Percentiles rank a stretch among this genome's conserved stretches.
phyloP scores from a whole-genome alignment of 83 land plant species.

The Picea abies region DNA sequence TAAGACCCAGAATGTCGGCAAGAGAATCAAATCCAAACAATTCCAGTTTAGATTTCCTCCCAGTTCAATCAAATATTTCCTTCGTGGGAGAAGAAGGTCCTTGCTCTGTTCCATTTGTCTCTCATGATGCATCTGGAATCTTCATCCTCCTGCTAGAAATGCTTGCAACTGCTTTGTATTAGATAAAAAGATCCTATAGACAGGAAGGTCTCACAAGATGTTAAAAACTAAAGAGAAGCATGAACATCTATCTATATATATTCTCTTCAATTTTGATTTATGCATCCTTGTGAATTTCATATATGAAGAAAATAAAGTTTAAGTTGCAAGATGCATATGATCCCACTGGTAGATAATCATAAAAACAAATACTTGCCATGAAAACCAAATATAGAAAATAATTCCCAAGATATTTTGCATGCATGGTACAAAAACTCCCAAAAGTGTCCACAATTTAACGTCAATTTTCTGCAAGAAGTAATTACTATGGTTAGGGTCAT shows the following conservation, averaged over 20 bases:
- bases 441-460: constrained; percentile 86
- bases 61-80: constrained; percentile 53
- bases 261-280: neutral
- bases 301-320: neutral
- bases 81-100: constrained; percentile 31
- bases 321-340: neutral
- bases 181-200: neutral
- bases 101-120: constrained; percentile 25
- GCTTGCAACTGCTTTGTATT: constrained; percentile 7
- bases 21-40: constrained; percentile 95
- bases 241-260: too few relatives aligned
- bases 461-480: constrained; percentile 53
- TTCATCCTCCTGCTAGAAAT: constrained; percentile 39
- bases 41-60: constrained; percentile 83
- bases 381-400: constrained; percentile 95
- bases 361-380: constrained; percentile 62
- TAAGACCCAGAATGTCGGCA: constrained; percentile 88
- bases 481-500: constrained; percentile 7
- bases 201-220: too few relatives aligned
- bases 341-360: neutral
- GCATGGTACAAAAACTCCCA: constrained; percentile 99
- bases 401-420: constrained; percentile 98
- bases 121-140: constrained; percentile 15
- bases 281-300: neutral
- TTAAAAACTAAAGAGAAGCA: too few relatives aligned